Evolutionary conservation across 139 green algal genomes (phyloP).

Genomic region (Micractinium sp.): DNA sequence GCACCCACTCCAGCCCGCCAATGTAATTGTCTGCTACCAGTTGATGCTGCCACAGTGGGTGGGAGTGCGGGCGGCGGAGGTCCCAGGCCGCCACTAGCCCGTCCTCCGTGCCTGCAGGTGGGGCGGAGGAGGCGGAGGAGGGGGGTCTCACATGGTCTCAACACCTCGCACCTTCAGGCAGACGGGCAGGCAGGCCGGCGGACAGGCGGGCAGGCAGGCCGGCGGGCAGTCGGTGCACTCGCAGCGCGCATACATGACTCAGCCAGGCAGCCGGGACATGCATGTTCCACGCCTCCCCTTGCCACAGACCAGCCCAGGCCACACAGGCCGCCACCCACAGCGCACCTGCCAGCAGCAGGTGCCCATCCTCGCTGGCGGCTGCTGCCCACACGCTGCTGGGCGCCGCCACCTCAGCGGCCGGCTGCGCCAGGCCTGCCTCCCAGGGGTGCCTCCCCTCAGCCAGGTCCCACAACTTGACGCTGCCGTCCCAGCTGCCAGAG

Average conservation of each 20-base stretch:
- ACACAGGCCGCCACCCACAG: neutral
- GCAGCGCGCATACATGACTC: too few relatives aligned
- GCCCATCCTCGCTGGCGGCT: conserved; percentile 3
- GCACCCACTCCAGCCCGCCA: conserved; percentile 58
- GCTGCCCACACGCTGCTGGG: conserved; percentile 66
- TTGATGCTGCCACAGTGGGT: conserved; percentile 37
- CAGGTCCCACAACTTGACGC: conserved; percentile 70
- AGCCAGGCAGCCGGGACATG: too few relatives aligned
- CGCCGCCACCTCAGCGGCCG: conserved; percentile 48
- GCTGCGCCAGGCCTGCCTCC: conserved; percentile 36
- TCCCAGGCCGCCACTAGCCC: conserved; percentile 70
- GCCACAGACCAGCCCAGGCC: neutral
- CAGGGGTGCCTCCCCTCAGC: conserved; percentile 75
- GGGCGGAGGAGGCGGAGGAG: neutral
- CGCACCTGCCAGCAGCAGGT: conserved; percentile 53
- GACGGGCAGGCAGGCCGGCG: neutral
- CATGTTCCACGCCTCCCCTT: neutral
- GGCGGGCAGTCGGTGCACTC: too few relatives aligned
- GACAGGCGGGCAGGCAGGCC: neutral
- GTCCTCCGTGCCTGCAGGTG: conserved; percentile 70
- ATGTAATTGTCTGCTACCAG: conserved; percentile 65
- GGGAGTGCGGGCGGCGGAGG: conserved; percentile 38
- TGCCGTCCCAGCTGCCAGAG: conserved; percentile 78
- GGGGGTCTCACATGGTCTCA: too few relatives aligned
- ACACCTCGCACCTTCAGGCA: neutral